Conservation (phyloP, 352 stramenopile species). For the Globisporangium acanthophoron region DNA sequence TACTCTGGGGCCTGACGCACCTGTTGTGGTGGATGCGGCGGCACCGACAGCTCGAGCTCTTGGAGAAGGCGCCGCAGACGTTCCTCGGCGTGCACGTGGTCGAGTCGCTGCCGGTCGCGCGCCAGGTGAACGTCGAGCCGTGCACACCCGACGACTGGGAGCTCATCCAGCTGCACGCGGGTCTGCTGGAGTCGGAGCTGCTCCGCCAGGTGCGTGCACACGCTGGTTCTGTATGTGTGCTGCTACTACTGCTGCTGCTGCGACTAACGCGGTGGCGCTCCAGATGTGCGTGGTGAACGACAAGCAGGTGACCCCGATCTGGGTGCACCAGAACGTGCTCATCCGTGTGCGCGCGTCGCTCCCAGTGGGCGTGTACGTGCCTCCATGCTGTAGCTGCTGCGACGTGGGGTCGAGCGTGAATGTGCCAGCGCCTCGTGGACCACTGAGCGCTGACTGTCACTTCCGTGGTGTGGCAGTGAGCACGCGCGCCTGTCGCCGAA, state of each 20-base stretch:
- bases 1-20: not conserved
- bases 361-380: slow-evolving; percentile 56
- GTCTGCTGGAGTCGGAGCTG: slow-evolving; percentile 75
- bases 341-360: slow-evolving; percentile 62
- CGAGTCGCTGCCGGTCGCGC: slow-evolving; percentile 58
- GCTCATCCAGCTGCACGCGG: slow-evolving; percentile 84
- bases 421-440: not conserved
- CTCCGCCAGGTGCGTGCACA: slow-evolving; percentile 58
- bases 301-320: slow-evolving; percentile 79
- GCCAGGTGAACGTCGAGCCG: slow-evolving; percentile 79
- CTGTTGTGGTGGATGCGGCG: not conserved
- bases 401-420: not conserved
- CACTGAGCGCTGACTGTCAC: not conserved
- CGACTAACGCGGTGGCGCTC: not conserved
- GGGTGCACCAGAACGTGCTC: slow-evolving; percentile 72
- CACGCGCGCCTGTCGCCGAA: slow-evolving; percentile 61
- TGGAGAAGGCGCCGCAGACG: slow-evolving; percentile 48
- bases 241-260: not conserved
- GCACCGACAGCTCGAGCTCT: slow-evolving; percentile 41
- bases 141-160: slow-evolving; percentile 88
- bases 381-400: not conserved
- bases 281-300: slow-evolving; percentile 87
- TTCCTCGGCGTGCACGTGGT: slow-evolving; percentile 72
- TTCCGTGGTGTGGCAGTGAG: slow-evolving; percentile 26
- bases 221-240: not conserved